phyloP scores from a whole-genome alignment of 352 stramenopile species.

The Phytophthora pinifolia region DNA sequence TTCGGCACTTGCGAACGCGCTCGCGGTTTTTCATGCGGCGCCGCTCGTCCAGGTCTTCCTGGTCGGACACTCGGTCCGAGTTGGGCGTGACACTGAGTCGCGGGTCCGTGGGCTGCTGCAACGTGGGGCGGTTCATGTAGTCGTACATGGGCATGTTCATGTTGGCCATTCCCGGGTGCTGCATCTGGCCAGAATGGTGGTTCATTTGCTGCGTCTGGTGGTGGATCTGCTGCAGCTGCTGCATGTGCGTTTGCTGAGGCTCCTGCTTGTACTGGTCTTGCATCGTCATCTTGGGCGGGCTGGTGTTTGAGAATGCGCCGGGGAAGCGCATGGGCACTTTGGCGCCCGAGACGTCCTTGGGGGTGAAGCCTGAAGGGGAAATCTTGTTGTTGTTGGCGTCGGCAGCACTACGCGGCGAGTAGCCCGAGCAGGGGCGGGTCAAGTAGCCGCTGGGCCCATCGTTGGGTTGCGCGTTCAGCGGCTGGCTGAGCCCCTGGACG shows the following conservation, averaged over 20 bases:
- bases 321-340: conserved; percentile 79
- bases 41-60: conserved; percentile 82
- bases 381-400: conserved; percentile 64
- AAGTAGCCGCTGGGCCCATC: conserved; percentile 46
- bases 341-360: conserved; percentile 71
- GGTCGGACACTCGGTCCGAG: conserved; percentile 69
- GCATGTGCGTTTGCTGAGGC: conserved; percentile 33
- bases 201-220: conserved; percentile 53
- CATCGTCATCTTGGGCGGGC: conserved; percentile 59
- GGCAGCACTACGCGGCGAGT: conserved; percentile 51
- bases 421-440: conserved; percentile 42
- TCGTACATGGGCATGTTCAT: conserved; percentile 88
- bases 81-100: conserved; percentile 57
- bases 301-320: conserved; percentile 52
- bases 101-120: conserved; percentile 49
- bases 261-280: conserved; percentile 49
- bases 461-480: conserved; percentile 37
- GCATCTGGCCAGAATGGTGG: conserved; percentile 45
- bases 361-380: conserved; percentile 75
- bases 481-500: conserved; percentile 44
- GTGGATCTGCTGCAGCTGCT: conserved; percentile 54
- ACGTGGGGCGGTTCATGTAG: conserved; percentile 72
- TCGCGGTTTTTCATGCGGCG: conserved; percentile 90
- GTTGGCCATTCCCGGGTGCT: conserved; percentile 47
- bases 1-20: conserved; percentile 87